phyloP scores from a whole-genome alignment of 2,329 filamentous ascomycete species.

The Cadophora luteo-olivacea region DNA sequence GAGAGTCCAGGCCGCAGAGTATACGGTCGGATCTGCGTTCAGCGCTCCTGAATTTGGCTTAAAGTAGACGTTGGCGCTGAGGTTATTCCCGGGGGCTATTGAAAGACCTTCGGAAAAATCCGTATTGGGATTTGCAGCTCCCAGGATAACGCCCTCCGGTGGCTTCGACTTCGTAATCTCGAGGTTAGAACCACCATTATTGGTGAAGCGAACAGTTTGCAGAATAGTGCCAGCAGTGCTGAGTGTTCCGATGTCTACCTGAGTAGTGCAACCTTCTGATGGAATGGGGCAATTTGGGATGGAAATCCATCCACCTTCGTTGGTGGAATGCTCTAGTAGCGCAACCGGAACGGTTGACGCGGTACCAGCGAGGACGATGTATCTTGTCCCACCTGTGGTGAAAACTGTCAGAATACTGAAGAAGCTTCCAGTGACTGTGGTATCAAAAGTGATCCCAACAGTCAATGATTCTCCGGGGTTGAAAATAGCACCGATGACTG shows the following conservation, averaged over 20 bases:
- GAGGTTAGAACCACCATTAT: constrained; percentile 43
- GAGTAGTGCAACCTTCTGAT: no score
- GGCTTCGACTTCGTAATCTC: constrained; percentile 44
- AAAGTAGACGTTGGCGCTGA: constrained; percentile 42
- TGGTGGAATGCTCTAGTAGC: no score
- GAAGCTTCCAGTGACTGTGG: no score
- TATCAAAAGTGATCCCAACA: no score
- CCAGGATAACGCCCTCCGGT: constrained; percentile 38
- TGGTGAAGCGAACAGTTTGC: constrained; percentile 40
- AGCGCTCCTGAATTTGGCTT: constrained; percentile 36
- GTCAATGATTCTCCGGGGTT: no score
- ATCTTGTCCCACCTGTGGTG: constrained; percentile 37
- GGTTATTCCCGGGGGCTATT: constrained; percentile 40
- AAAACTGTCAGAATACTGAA: no score
- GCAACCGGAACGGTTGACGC: constrained; percentile 43
- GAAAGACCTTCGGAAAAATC: constrained; percentile 42
- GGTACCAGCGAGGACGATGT: constrained; percentile 40
- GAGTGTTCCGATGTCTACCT: no score
- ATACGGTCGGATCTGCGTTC: constrained; percentile 36
- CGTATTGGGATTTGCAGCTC: constrained; percentile 38
- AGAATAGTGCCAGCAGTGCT: no score
- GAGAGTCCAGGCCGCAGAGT: constrained; percentile 45
- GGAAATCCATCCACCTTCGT: no score
- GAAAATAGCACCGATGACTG: no score
- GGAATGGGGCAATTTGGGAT: no score